Evolutionary conservation across 345 rosid genomes (phyloP).

Genomic region (Hypericum androsaemum): DNA sequence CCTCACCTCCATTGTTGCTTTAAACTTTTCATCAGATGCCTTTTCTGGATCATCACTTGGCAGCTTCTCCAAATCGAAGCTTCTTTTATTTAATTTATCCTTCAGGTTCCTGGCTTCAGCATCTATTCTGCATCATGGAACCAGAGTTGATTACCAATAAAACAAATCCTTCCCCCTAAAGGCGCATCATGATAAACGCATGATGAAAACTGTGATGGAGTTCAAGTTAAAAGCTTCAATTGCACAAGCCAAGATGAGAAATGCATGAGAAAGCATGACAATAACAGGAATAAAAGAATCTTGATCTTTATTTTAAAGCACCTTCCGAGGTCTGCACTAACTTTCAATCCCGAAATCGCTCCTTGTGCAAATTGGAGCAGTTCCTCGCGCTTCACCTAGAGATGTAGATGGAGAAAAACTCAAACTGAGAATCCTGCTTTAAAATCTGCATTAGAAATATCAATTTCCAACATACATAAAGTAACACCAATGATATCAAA

Average conservation of each 20-base stretch:
- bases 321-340: constrained; percentile 69
- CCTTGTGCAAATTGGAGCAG: constrained; percentile 86
- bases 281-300: constrained; percentile 2
- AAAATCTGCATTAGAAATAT: background rate
- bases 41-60: constrained; percentile 35
- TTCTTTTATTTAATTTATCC: constrained; percentile 50
- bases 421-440: constrained; percentile 14
- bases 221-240: background rate
- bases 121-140: constrained; percentile 51
- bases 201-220: background rate
- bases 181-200: background rate
- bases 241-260: constrained; percentile 3
- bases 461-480: no score
- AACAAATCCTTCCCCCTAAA: constrained; percentile 6
- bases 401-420: constrained; percentile 3
- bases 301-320: constrained; percentile 16
- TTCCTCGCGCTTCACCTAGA: constrained; percentile 89
- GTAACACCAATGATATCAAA: no score
- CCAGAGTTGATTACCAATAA: background rate
- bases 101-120: constrained; percentile 57
- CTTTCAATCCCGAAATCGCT: constrained; percentile 80
- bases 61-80: constrained; percentile 19
- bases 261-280: background rate
- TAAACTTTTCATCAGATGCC: constrained; percentile 33
- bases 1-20: constrained; percentile 56